A percentile compares a stretch with the other conserved stretches of the same genome.
Evolutionary conservation across 2,329 filamentous ascomycete genomes (phyloP).

Genomic region (Furcasterigmium sp.): DNA sequence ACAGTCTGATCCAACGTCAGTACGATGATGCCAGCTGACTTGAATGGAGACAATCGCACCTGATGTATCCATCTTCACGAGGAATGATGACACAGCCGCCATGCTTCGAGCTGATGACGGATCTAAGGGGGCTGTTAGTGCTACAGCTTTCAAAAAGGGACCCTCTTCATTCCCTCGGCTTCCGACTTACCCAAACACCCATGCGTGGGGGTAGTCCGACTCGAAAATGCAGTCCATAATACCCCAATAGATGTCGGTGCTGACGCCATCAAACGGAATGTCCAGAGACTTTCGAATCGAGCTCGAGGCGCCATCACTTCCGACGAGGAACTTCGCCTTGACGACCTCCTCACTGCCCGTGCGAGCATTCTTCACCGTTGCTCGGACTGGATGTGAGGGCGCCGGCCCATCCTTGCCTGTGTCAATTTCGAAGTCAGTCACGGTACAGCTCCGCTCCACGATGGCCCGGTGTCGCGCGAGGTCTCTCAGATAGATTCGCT

Average conservation of each 20-base stretch:
- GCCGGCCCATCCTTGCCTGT: neutral
- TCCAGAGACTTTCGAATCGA: constrained; percentile 19
- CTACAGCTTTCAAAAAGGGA: no score
- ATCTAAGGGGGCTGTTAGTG: constrained; percentile 1
- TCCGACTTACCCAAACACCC: constrained; percentile 20
- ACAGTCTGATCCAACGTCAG: constrained; percentile 15
- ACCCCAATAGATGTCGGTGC: constrained; percentile 26
- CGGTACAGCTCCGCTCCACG: constrained; percentile 20
- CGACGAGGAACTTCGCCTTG: constrained; percentile 24
- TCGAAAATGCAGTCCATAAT: constrained; percentile 23
- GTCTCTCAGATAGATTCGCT: constrained; percentile 28
- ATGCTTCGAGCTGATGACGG: constrained; percentile 19
- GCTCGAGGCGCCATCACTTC: constrained; percentile 23
- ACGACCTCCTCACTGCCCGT: constrained; percentile 17
- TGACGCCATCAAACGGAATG: constrained; percentile 24
- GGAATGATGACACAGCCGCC: constrained; percentile 26
- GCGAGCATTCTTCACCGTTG: constrained; percentile 13
- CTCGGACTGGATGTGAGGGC: constrained; percentile 13
- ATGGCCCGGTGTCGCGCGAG: constrained; percentile 22
- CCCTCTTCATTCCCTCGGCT: neutral
- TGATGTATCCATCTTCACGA: constrained; percentile 24
- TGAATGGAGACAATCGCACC: constrained; percentile 6
- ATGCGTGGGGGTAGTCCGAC: constrained; percentile 22
- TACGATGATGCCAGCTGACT: neutral
- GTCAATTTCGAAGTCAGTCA: constrained; percentile 14